phyloP scores from a whole-genome alignment of 176 grass and related monocot species.

The Lolium perenne region DNA sequence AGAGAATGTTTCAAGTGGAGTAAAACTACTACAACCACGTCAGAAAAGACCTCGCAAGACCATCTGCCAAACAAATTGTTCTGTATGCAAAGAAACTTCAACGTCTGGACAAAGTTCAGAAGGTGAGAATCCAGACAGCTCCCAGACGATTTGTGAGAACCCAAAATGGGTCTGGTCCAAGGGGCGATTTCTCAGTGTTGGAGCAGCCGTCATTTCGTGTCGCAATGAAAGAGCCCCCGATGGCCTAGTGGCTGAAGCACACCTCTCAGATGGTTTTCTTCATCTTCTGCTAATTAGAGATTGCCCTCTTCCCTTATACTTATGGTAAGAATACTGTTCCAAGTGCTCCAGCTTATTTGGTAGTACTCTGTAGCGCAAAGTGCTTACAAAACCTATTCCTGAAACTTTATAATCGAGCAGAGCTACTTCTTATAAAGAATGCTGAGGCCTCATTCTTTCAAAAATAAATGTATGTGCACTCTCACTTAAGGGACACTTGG shows the following conservation, averaged over 20 bases:
- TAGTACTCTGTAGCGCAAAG: neutral
- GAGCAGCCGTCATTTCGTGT: slow-evolving; percentile 90
- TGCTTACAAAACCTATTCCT: neutral
- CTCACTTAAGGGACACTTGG: neutral
- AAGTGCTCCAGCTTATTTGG: slow-evolving; percentile 10
- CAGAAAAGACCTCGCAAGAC: slow-evolving; percentile 46
- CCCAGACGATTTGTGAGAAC: slow-evolving; percentile 49
- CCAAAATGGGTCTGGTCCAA: slow-evolving; percentile 69
- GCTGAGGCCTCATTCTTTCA: neutral
- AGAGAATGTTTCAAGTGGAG: slow-evolving; percentile 43
- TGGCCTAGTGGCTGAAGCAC: slow-evolving; percentile 88
- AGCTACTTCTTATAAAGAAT: neutral
- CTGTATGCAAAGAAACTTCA: slow-evolving; percentile 59
- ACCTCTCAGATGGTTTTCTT: slow-evolving; percentile 93
- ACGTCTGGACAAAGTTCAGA: slow-evolving; percentile 45
- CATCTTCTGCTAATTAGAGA: slow-evolving; percentile 93
- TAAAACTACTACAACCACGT: slow-evolving; percentile 39
- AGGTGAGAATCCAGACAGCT: slow-evolving; percentile 26
- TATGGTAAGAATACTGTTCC: slow-evolving; percentile 65
- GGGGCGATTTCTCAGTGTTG: slow-evolving; percentile 83
- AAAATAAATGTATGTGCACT: slow-evolving; percentile 10
- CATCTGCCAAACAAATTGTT: slow-evolving; percentile 75
- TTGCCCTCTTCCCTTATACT: slow-evolving; percentile 82
- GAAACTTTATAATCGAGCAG: neutral
- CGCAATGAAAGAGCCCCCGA: slow-evolving; percentile 94